Conservation (phyloP, 352 stramenopile genomes). For the Albugo candida region DNA sequence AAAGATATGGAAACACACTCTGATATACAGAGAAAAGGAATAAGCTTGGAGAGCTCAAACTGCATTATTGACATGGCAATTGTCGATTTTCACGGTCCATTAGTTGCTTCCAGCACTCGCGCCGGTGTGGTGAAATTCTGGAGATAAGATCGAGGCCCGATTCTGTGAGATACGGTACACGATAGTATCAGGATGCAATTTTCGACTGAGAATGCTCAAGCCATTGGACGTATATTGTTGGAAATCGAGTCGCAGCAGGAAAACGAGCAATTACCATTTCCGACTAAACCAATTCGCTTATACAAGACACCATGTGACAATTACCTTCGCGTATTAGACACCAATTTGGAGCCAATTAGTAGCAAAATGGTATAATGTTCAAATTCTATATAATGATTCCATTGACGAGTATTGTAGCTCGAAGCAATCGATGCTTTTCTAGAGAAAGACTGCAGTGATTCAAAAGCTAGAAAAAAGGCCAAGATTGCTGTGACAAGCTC, state of each 20-base stretch:
- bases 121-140: constrained; percentile 95
- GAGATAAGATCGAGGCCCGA: constrained; percentile 31
- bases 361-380: neutral
- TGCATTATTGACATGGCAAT: constrained; percentile 91
- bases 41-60: no score
- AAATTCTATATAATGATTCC: neutral
- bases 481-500: no score
- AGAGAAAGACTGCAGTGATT: neutral
- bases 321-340: neutral
- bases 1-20: constrained; percentile 25
- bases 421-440: neutral
- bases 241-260: neutral
- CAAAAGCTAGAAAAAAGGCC: no score
- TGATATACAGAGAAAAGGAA: constrained; percentile 17
- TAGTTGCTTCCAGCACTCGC: constrained; percentile 83
- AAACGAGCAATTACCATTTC: neutral
- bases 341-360: neutral
- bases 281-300: neutral
- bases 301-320: neutral
- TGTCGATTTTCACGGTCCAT: constrained; percentile 75
- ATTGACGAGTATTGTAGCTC: neutral
- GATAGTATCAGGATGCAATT: no score
- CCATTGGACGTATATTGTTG: neutral
- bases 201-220: no score
- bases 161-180: no score